phyloP scores from a whole-genome alignment of 192 early-diverging fungal genomes.

The Coemansia sp. region DNA sequence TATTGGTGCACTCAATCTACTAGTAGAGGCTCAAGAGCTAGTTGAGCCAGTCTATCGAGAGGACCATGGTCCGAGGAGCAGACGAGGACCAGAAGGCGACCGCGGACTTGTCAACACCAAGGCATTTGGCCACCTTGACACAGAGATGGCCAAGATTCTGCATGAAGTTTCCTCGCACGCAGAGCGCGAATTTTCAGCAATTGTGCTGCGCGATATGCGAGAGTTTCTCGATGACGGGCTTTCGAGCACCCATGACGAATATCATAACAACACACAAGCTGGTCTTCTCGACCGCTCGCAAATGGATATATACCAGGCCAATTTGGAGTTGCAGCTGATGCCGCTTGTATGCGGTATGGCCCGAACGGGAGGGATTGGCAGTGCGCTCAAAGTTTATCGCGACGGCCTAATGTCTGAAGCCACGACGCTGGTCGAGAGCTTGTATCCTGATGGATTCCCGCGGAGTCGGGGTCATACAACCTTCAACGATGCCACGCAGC shows the following conservation, averaged over 20 bases:
- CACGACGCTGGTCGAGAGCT: slow-evolving; percentile 73
- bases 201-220: slow-evolving; percentile 53
- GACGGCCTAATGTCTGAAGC: slow-evolving; percentile 75
- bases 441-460: slow-evolving; percentile 50
- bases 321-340: slow-evolving; percentile 56
- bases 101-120: slow-evolving; percentile 20
- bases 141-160: slow-evolving; percentile 25
- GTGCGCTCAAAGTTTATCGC: slow-evolving; percentile 73
- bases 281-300: slow-evolving; percentile 28
- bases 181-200: slow-evolving; percentile 46
- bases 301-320: slow-evolving; percentile 52
- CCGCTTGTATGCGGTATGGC: slow-evolving; percentile 79
- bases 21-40: slow-evolving; percentile 75
- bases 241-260: slow-evolving; percentile 14
- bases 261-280: slow-evolving; percentile 18
- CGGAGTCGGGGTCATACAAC: slow-evolving; percentile 39
- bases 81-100: background rate
- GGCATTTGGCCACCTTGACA: slow-evolving; percentile 32
- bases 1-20: slow-evolving; percentile 84
- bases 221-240: slow-evolving; percentile 52
- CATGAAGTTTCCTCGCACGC: slow-evolving; percentile 18
- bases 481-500: slow-evolving; percentile 40
- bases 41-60: slow-evolving; percentile 21
- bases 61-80: background rate
- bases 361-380: slow-evolving; percentile 65